Evolutionary conservation across 1,284 basidiomycete species (phyloP).

Genomic region (Peniophora sp.): DNA sequence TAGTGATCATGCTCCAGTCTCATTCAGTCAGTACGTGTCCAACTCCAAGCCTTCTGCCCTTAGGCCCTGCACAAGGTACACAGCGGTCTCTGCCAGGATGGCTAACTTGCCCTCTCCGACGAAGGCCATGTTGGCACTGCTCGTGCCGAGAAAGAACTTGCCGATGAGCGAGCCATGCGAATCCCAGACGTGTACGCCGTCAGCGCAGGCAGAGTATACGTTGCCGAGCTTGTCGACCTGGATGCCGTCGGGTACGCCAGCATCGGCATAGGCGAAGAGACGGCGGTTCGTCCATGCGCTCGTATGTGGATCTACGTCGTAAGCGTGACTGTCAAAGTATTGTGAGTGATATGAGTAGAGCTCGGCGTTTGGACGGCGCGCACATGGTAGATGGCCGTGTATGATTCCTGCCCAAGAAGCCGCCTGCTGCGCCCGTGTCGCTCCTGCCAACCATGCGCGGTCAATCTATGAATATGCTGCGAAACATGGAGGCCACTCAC

Average conservation of each 20-base stretch:
- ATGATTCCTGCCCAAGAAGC: conserved; percentile 48
- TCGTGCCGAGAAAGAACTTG: conserved; percentile 61
- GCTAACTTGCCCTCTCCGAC: conserved; percentile 55
- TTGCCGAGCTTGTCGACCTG: conserved; percentile 57
- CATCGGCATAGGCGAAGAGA: conserved; percentile 63
- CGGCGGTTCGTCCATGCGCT: conserved; percentile 55
- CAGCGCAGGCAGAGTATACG: conserved; percentile 61
- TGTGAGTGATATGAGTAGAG: background rate
- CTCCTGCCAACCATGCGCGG: conserved; percentile 27
- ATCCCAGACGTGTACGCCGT: conserved; percentile 72
- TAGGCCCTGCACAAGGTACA: conserved; percentile 53
- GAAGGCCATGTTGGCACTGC: conserved; percentile 61
- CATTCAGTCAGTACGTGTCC: conserved; percentile 4
- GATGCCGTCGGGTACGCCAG: conserved; percentile 57
- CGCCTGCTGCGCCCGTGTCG: conserved; percentile 42
- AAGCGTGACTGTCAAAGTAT: conserved; percentile 47
- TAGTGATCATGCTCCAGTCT: no score
- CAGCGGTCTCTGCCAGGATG: conserved; percentile 59
- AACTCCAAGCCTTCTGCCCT: conserved; percentile 26
- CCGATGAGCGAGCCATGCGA: conserved; percentile 56
- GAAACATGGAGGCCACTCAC: background rate
- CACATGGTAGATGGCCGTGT: conserved; percentile 65
- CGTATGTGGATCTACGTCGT: conserved; percentile 55
- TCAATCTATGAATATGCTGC: background rate
- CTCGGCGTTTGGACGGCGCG: conserved; percentile 12